phyloP scores from a whole-genome alignment of 768 basidiomycete species.

The Kwoniella heveanensis region DNA sequence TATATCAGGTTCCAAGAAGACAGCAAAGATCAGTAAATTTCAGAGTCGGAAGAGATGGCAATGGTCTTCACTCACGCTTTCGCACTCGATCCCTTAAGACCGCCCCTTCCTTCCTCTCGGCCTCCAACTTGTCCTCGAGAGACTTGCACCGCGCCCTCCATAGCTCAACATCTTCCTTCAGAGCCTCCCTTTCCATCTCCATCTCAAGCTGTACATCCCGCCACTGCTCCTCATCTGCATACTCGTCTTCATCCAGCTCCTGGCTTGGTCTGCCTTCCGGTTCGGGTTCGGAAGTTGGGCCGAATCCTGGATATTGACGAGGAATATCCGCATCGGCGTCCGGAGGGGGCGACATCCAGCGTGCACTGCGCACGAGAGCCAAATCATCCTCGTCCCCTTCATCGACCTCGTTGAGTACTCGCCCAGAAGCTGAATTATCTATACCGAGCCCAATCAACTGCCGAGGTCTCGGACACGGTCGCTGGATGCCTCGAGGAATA shows the following conservation, averaged over 20 bases:
- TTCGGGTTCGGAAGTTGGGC: not conserved
- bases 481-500: not conserved
- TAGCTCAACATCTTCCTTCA: slow-evolving; percentile 82
- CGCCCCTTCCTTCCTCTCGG: slow-evolving; percentile 77
- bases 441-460: slow-evolving; percentile 35
- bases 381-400: slow-evolving; percentile 34
- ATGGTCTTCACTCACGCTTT: slow-evolving; percentile 48
- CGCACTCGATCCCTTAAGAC: slow-evolving; percentile 68
- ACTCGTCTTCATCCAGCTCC: slow-evolving; percentile 11
- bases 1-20: slow-evolving; percentile 10
- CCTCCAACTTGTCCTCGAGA: slow-evolving; percentile 69
- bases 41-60: not conserved
- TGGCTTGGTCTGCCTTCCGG: slow-evolving; percentile 4
- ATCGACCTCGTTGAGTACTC: slow-evolving; percentile 39
- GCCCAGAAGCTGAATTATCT: slow-evolving; percentile 23
- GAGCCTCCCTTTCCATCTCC: slow-evolving; percentile 83
- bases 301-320: not conserved
- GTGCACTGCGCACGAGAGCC: not conserved
- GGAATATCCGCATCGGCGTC: not conserved
- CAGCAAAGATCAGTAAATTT: slow-evolving; percentile 4
- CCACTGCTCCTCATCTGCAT: slow-evolving; percentile 13
- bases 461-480: slow-evolving; percentile 46
- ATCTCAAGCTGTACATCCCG: slow-evolving; percentile 33
- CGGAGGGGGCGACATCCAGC: slow-evolving; percentile 13
- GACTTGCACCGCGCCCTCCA: slow-evolving; percentile 78